These are phyloP conservation scores for Fusarium compactum DNA, from an alignment of 2,329 filamentous ascomycete genomes.

Conservation along the genomic window DNA sequence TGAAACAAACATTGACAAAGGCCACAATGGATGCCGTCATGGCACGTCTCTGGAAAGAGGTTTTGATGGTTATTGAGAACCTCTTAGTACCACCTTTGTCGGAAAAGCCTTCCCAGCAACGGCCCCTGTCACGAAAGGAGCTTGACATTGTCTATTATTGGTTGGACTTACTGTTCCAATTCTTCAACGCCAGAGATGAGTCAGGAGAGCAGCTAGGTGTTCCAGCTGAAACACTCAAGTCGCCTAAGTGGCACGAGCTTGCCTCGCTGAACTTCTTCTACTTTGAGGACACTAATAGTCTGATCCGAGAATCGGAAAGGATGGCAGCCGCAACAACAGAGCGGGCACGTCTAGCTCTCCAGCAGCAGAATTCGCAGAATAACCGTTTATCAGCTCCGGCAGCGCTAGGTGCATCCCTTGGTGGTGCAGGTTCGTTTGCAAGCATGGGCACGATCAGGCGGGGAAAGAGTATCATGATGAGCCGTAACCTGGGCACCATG, in stretches of 20 bases:
- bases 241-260: slow-evolving; percentile 97
- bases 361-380: slow-evolving; percentile 59
- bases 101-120: slow-evolving; percentile 91
- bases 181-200: slow-evolving; percentile 95
- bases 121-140: slow-evolving; percentile 85
- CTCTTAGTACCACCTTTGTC: slow-evolving; percentile 93
- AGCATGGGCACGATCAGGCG: slow-evolving; percentile 76
- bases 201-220: slow-evolving; percentile 86
- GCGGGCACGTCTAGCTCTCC: slow-evolving; percentile 76
- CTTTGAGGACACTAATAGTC: slow-evolving; percentile 88
- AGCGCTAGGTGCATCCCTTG: slow-evolving; percentile 52
- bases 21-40: slow-evolving; percentile 99
- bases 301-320: slow-evolving; percentile 94
- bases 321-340: slow-evolving; percentile 91
- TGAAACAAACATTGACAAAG: slow-evolving; percentile 95
- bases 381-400: slow-evolving; percentile 79
- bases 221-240: slow-evolving; percentile 90
- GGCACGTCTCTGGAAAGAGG: slow-evolving; percentile 98
- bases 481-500: slow-evolving; percentile 95
- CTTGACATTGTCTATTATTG: slow-evolving; percentile 95
- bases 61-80: slow-evolving; percentile 88
- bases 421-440: slow-evolving; percentile 62
- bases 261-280: slow-evolving; percentile 99
- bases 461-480: slow-evolving; percentile 90
- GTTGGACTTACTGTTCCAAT: slow-evolving; percentile 89